Conservation (phyloP, 371 early-diverging fungal genomes). For the Coemansia sp. region DNA sequence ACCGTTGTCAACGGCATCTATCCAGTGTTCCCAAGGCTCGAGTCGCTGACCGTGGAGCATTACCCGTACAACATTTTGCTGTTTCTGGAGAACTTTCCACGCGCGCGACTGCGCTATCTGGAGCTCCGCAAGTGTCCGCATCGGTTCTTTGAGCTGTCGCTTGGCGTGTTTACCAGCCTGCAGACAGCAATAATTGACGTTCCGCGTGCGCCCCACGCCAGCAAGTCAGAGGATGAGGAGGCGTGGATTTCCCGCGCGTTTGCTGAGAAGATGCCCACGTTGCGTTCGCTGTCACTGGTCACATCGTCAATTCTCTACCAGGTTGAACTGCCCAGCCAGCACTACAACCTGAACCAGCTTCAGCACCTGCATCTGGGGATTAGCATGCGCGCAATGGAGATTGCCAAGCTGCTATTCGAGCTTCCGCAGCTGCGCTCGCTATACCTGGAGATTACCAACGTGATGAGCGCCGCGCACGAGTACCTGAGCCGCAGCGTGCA, state of each 20-base stretch:
- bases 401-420: conserved; percentile 19
- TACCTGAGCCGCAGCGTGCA: conserved; percentile 25
- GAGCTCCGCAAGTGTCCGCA: conserved; percentile 18
- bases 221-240: conserved; percentile 8
- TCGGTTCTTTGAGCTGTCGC: conserved; percentile 5
- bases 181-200: conserved; percentile 1
- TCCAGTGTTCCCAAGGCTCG: conserved; percentile 29
- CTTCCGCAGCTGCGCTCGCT: conserved; percentile 15
- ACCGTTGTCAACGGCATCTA: neutral
- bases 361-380: conserved; percentile 13
- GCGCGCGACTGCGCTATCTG: conserved; percentile 22
- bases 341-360: conserved; percentile 1
- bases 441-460: conserved; percentile 16
- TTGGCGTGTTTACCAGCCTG: conserved; percentile 15
- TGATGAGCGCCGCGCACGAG: conserved; percentile 26
- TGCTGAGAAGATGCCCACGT: neutral
- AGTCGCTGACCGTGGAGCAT: conserved; percentile 10
- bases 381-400: conserved; percentile 22
- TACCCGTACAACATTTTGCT: conserved; percentile 27
- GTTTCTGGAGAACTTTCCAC: conserved; percentile 40
- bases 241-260: conserved; percentile 12
- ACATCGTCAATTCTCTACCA: neutral
- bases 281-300: conserved; percentile 10
- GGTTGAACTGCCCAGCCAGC: conserved; percentile 4
- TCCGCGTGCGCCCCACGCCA: conserved; percentile 7